These are phyloP conservation scores for Dittrichia graveolens DNA, from an alignment of 129 eudicot species.

Conservation along the genomic window DNA sequence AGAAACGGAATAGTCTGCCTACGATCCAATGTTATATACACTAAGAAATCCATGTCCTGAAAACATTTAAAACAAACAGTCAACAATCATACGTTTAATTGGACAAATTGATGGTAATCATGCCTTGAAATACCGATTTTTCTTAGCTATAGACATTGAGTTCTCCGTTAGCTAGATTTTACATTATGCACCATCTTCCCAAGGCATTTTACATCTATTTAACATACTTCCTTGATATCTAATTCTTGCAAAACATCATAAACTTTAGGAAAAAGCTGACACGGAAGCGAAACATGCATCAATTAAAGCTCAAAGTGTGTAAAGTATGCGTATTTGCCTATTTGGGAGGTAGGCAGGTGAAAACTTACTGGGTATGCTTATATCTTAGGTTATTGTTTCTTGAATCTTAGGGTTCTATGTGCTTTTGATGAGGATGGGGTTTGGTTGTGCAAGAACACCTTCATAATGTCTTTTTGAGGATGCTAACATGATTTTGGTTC, in stretches of 20 bases:
- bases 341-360: slow-evolving; percentile 32
- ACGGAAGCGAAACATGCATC: slow-evolving; percentile 31
- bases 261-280: slow-evolving; percentile 41
- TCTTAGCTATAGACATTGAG: background rate
- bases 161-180: background rate
- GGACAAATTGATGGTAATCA: slow-evolving; percentile 5
- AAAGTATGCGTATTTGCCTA: slow-evolving; percentile 33
- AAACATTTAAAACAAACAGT: background rate
- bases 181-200: background rate
- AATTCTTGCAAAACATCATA: slow-evolving; percentile 14
- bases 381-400: background rate
- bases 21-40: background rate
- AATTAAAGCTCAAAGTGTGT: slow-evolving; percentile 42
- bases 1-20: background rate
- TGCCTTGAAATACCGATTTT: slow-evolving; percentile 1
- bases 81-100: background rate
- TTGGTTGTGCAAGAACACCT: slow-evolving; percentile 26
- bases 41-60: slow-evolving; percentile 4
- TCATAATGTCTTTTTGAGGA: slow-evolving; percentile 20
- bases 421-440: slow-evolving; percentile 15
- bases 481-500: slow-evolving; percentile 19
- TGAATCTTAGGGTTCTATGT: background rate
- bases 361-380: background rate
- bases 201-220: background rate
- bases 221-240: background rate